These are phyloP conservation scores for Cucurbita argyrosperma DNA, from an alignment of 306 rosid genomes.

Conservation along the genomic window DNA sequence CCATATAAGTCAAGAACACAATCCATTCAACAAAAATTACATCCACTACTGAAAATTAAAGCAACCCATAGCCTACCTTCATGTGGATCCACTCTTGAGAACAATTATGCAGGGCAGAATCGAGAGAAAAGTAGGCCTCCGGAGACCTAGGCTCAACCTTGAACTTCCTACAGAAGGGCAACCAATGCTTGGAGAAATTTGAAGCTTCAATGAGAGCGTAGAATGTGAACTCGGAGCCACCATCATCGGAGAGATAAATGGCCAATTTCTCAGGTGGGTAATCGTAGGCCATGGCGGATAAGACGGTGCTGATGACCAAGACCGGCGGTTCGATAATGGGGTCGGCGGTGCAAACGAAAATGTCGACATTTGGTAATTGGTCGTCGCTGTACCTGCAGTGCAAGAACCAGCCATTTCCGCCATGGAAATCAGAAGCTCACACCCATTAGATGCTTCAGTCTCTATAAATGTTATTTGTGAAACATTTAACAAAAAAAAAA, in stretches of 20 bases:
- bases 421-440: not conserved
- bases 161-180: conserved; percentile 47
- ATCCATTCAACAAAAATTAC: not conserved
- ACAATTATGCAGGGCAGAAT: not conserved
- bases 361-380: conserved; percentile 33
- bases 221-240: conserved; percentile 48
- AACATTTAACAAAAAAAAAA: too few species aligned
- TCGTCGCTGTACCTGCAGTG: conserved; percentile 26
- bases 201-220: conserved; percentile 50
- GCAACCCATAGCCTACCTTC: conserved; percentile 20
- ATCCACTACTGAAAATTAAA: not conserved
- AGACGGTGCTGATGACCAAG: conserved; percentile 48
- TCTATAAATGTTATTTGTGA: too few species aligned
- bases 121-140: conserved; percentile 28
- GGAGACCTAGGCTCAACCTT: conserved; percentile 47
- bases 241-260: conserved; percentile 64
- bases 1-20: not conserved
- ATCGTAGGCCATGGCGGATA: conserved; percentile 37
- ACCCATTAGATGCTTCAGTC: too few species aligned
- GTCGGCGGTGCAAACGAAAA: conserved; percentile 69
- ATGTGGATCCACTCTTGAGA: conserved; percentile 15
- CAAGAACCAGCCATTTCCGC: not conserved
- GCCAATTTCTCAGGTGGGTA: conserved; percentile 42
- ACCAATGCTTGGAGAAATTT: conserved; percentile 41
- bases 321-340: conserved; percentile 53